These are phyloP conservation scores for Cadophora sp. DNA, from an alignment of 2,329 filamentous ascomycete species.

Conservation along the genomic window DNA sequence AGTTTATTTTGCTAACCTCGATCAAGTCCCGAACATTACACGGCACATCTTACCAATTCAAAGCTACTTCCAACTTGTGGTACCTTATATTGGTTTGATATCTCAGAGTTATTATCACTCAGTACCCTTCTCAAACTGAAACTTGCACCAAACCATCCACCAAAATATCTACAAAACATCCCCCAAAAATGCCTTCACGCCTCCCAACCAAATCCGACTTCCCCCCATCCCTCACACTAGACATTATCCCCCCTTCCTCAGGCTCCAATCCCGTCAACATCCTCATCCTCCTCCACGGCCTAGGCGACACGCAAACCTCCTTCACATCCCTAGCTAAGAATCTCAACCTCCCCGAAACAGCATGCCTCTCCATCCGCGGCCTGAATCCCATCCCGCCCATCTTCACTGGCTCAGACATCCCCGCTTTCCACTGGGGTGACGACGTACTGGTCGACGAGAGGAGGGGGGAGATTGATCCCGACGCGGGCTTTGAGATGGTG, in stretches of 20 bases:
- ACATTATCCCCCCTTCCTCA: conserved; percentile 43
- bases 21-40: background rate
- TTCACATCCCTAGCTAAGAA: conserved; percentile 65
- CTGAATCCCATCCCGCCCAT: conserved; percentile 64
- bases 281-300: conserved; percentile 71
- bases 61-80: too few relatives aligned
- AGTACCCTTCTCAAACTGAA: background rate
- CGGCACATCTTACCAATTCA: background rate
- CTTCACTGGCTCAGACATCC: conserved; percentile 41
- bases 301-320: conserved; percentile 66
- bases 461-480: conserved; percentile 58
- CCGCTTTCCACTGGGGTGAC: conserved; percentile 64
- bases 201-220: conserved; percentile 54
- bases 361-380: conserved; percentile 65
- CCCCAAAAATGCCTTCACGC: conserved; percentile 24
- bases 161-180: background rate
- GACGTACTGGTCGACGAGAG: conserved; percentile 62
- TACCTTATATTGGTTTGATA: background rate
- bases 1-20: conserved; percentile 7
- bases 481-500: conserved; percentile 57
- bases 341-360: conserved; percentile 69
- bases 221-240: conserved; percentile 50
- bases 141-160: background rate
- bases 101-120: background rate
- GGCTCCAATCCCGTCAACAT: conserved; percentile 58